Evolutionary conservation across 345 rosid species (phyloP).

Genomic region (Dovyalis caffra): DNA sequence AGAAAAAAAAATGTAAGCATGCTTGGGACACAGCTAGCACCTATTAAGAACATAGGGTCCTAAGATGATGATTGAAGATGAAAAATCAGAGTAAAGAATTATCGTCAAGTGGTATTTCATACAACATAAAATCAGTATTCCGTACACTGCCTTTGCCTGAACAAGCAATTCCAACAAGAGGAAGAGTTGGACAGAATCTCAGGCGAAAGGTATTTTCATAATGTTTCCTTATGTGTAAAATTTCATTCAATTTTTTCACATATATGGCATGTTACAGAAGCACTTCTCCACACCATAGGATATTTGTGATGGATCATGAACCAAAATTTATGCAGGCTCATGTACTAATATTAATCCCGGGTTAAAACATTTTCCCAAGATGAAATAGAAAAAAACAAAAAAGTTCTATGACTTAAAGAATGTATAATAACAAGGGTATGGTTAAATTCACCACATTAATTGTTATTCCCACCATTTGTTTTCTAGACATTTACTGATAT

Average conservation of each 20-base stretch:
- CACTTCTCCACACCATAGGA: background rate
- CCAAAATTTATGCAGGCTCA: background rate
- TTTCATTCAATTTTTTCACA: background rate
- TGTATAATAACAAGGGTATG: background rate
- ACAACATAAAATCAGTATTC: background rate
- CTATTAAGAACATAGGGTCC: background rate
- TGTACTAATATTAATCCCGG: background rate
- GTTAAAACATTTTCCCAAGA: background rate
- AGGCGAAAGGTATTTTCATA: background rate
- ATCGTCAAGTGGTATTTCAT: background rate
- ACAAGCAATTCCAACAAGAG: background rate
- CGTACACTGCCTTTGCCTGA: background rate
- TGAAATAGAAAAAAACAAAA: background rate
- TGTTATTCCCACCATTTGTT: too few species aligned
- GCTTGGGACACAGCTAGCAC: background rate
- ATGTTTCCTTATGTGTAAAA: background rate
- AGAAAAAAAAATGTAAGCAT: background rate
- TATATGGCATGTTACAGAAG: background rate
- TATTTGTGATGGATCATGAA: background rate
- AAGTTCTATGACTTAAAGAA: background rate
- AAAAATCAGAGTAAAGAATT: background rate
- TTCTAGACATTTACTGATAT: too few species aligned
- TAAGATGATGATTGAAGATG: background rate
- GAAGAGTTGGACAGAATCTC: background rate
- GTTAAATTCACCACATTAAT: too few species aligned